Base-by-base conservation (phyloP, 1,284 basidiomycete genomes). In the Inonotus hispidus region DNA sequence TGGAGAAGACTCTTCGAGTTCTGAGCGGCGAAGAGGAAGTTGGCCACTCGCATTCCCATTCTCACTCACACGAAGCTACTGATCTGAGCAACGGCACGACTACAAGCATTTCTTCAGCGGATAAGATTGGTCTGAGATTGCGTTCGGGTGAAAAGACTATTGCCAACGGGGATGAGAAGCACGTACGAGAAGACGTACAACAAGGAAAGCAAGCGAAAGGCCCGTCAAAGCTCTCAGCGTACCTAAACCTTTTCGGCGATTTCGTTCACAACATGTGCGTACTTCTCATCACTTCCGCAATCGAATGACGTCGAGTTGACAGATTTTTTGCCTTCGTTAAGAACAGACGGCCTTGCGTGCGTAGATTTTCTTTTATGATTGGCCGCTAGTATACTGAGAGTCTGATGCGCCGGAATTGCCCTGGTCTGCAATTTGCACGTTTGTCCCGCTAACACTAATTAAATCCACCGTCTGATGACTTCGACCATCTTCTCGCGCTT, bases 241-340 rank as follows among this genome's bases (percentile, higher is more conserved):
- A 94, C 72, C 80, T 95, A 52, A 95, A 95, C 74, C 78, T 95
- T 58, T 93, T 94, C 71, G 92, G 92, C 43, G 92, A 94, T 71
- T 93, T 94, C 71, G 91, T 90, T 37, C 89, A 92, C 68, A 92
- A 92, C 70, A 91, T 92, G 88, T 90, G 68, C 71, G 84, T 71
- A 56, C 35, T 53, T 16, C 63, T 60, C 19, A 13, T 54, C 3
- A 43, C 14, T 2, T 3, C 61, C 41, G 66, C 64, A 65, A 58
- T 21, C 27, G 11, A 21, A 8, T 19, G 7, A 55, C 32, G 37
- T 35, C 32, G 19, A 16, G n/a, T n/a, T 27, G 45, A 54, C 37
- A n/a, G 37, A n/a, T 23, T 16, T 19, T 60, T 39, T 21, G n/a
- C n/a, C 25, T 59, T 16, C 21, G 27, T 59, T 60, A 71, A 88